Evolutionary conservation across 2,329 filamentous ascomycete species (phyloP).

Genomic region (Chaetothyriales sp.): DNA sequence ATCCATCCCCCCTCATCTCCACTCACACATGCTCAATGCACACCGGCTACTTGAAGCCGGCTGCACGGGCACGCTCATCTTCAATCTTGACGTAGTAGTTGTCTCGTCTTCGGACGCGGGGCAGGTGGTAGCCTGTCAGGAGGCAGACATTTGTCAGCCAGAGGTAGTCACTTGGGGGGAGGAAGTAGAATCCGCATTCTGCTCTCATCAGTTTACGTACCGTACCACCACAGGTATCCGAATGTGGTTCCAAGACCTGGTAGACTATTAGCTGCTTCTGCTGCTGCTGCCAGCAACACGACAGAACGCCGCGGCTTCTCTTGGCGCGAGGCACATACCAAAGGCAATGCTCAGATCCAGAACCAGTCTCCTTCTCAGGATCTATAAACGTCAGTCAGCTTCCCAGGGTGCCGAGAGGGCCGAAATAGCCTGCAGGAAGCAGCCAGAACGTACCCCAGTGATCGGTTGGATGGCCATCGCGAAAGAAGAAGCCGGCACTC

Average conservation of each 20-base stretch:
- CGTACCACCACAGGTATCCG: constrained; percentile 56
- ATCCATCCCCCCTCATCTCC: background rate
- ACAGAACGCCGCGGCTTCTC: background rate
- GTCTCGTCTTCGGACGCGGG: constrained; percentile 48
- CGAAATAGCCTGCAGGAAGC: constrained; percentile 13
- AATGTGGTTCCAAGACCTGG: constrained; percentile 41
- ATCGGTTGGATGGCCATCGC: constrained; percentile 33
- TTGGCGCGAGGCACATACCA: constrained; percentile 34
- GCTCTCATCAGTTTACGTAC: constrained; percentile 26
- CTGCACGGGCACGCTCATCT: constrained; percentile 38
- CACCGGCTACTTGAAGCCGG: constrained; percentile 7
- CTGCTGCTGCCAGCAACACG: background rate
- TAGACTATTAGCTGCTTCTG: constrained; percentile 1
- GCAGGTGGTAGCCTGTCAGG: constrained; percentile 43
- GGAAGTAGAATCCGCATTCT: background rate
- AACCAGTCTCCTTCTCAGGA: constrained; percentile 51
- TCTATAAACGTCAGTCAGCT: constrained; percentile 29
- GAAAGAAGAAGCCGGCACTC: constrained; percentile 9
- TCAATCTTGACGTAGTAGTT: constrained; percentile 49
- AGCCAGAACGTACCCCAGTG: constrained; percentile 27
- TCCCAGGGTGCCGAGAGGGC: constrained; percentile 15
- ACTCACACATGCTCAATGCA: background rate
- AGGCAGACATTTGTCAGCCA: background rate
- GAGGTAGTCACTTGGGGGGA: background rate
- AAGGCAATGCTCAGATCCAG: constrained; percentile 51